Conservation (phyloP, 139 green algal species). For the Chlamydomonas sphaeroides region DNA sequence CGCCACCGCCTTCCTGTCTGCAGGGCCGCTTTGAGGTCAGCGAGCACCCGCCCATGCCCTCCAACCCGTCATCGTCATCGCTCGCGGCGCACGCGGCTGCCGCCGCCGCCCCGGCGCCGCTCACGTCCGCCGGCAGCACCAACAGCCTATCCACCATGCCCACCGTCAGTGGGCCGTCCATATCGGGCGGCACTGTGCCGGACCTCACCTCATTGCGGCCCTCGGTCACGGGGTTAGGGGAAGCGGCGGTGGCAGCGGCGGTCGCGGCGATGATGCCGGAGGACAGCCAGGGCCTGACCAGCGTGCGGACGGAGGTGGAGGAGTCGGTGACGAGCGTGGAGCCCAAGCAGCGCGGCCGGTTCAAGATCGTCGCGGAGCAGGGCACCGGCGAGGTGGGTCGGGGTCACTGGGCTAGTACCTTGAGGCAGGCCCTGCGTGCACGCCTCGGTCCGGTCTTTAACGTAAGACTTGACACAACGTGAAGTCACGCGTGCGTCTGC, state of each 20-base stretch:
- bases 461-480: too few species aligned
- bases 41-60: constrained; percentile 27
- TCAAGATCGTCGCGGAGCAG: constrained; percentile 85
- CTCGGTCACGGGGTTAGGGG: background rate
- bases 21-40: constrained; percentile 85
- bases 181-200: constrained; percentile 1
- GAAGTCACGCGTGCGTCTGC: too few species aligned
- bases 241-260: background rate
- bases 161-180: background rate
- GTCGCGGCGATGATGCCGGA: background rate
- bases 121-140: background rate
- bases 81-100: background rate
- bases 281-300: background rate
- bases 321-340: constrained; percentile 43
- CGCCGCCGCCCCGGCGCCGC: background rate
- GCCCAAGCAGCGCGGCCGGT: constrained; percentile 78
- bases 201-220: background rate
- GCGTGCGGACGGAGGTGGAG: constrained; percentile 13
- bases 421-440: too few species aligned
- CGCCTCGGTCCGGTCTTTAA: too few species aligned
- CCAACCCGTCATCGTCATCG: background rate
- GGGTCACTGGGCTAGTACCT: too few species aligned
- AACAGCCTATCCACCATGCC: background rate
- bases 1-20: background rate
- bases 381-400: background rate